Base-by-base conservation (phyloP, 2,329 filamentous ascomycete genomes). In the Exophiala sideris region DNA sequence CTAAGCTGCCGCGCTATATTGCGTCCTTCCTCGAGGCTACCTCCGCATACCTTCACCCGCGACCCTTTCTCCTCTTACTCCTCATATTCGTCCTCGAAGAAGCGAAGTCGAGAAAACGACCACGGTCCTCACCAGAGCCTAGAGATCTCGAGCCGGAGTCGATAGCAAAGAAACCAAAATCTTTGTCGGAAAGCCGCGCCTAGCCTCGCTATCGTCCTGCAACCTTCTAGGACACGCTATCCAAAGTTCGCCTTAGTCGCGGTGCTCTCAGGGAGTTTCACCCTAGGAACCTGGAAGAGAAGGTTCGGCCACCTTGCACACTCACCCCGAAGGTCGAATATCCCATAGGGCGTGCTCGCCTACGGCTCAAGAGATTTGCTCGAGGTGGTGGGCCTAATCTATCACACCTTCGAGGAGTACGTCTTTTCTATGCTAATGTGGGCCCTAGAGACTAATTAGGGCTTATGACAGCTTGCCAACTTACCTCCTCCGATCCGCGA, bases 151-250 rank as follows among this genome's bases (percentile, higher is more conserved):
- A 50, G 18, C 35, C 36, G 36, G 16, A n/a, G 42, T 44, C 36
- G 11, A 35, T 35, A 14, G 48, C 44, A 36, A 58, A 58, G 47
- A 58, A 45, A 45, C 55, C 48, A 21, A 58, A 36, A 51, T 29
- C 24, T 34, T 16, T n/a, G 16, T 32, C 35, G 24, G 47, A 58
- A 42, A 48, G 35, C 35, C 33, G 29, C 20, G 16, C 18, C 2
- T 24, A 24, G 1, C 21, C 12, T 45, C 32, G 21, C 42, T 42
- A 54, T 40, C 55, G 47, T 20, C 44, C 52, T 45, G 39, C 52
- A 9, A 38, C 45, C n/a, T 57, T 56, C 52, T 59, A 57, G 57
- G 52, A 61, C 48, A 50, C 44, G 38, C 47, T 61, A 4, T 61
- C 59, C 35, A 55, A 54, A 34, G 35, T 55, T 38, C 42, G 20